phyloP scores from a whole-genome alignment of 768 basidiomycete species.

The Sistotremastrum niveocremeum region DNA sequence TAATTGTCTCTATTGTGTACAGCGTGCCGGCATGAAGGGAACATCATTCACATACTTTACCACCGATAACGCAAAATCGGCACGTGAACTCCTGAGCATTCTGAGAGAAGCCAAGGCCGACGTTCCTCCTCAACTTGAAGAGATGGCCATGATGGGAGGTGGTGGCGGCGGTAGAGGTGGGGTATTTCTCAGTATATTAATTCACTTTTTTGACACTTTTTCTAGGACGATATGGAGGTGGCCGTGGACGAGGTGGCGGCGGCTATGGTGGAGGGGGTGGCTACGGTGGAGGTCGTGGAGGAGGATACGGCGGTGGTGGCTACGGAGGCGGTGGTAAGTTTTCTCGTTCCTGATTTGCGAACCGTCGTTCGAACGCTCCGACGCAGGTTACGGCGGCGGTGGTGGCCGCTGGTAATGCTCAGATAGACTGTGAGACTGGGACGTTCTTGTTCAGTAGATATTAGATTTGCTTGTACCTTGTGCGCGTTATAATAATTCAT shows the following conservation, averaged over 20 bases:
- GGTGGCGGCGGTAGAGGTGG: constrained; percentile 64
- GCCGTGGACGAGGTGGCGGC: constrained; percentile 32
- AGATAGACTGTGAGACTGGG: not conserved
- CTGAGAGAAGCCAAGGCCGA: constrained; percentile 76
- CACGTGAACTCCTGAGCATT: constrained; percentile 81
- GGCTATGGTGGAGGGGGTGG: constrained; percentile 28
- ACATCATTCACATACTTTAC: constrained; percentile 95
- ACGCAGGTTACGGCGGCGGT: constrained; percentile 1
- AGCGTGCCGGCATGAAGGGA: constrained; percentile 89
- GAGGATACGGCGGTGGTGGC: constrained; percentile 12
- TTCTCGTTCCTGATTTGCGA: not conserved
- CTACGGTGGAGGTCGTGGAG: constrained; percentile 21
- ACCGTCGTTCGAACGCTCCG: constrained; percentile 5
- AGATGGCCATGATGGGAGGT: constrained; percentile 82
- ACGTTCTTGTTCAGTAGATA: not conserved
- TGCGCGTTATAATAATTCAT: not conserved
- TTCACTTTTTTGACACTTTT: constrained; percentile 1
- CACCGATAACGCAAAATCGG: constrained; percentile 88
- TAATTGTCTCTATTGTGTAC: constrained; percentile 9
- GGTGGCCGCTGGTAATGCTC: constrained; percentile 19
- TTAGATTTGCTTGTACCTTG: not conserved
- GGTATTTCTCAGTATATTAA: constrained; percentile 11
- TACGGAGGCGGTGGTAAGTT: not conserved
- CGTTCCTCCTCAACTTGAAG: constrained; percentile 81
- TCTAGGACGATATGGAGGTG: constrained; percentile 46